These are phyloP conservation scores for Blastobotrys serpentis DNA, from an alignment of 1,139 yeast species.

Conservation along the genomic window DNA sequence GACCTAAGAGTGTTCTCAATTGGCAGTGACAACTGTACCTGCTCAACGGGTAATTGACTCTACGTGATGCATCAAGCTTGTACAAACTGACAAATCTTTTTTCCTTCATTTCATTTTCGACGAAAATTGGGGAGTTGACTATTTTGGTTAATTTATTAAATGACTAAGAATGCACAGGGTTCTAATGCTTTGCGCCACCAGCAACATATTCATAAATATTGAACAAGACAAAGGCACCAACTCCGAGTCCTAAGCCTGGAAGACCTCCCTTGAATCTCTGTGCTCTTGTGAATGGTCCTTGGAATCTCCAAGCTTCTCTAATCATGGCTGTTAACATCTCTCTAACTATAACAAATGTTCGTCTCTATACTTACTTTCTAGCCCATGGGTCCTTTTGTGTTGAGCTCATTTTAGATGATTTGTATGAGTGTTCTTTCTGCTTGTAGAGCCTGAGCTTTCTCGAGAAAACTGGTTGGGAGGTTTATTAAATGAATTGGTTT, in stretches of 20 bases:
- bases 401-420: conserved; percentile 26
- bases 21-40: too few species aligned
- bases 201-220: conserved; percentile 54
- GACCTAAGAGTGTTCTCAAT: too few species aligned
- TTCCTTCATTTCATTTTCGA: too few species aligned
- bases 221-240: conserved; percentile 70
- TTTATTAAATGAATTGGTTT: background rate
- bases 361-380: conserved; percentile 39
- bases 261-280: conserved; percentile 72
- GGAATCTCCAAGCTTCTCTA: conserved; percentile 92
- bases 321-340: conserved; percentile 10
- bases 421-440: background rate
- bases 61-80: too few species aligned
- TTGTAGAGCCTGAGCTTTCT: background rate
- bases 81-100: background rate
- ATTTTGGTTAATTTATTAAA: conserved; percentile 6
- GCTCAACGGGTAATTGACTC: too few species aligned
- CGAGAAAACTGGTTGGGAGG: conserved; percentile 6
- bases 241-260: conserved; percentile 82
- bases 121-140: too few species aligned
- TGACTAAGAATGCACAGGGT: conserved; percentile 3
- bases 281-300: conserved; percentile 72
- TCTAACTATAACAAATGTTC: too few species aligned
- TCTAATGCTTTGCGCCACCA: conserved; percentile 20
- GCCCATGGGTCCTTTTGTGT: conserved; percentile 49